Evolutionary conservation across 768 basidiomycete species (phyloP).

Genomic region (Tricholoma sp.): DNA sequence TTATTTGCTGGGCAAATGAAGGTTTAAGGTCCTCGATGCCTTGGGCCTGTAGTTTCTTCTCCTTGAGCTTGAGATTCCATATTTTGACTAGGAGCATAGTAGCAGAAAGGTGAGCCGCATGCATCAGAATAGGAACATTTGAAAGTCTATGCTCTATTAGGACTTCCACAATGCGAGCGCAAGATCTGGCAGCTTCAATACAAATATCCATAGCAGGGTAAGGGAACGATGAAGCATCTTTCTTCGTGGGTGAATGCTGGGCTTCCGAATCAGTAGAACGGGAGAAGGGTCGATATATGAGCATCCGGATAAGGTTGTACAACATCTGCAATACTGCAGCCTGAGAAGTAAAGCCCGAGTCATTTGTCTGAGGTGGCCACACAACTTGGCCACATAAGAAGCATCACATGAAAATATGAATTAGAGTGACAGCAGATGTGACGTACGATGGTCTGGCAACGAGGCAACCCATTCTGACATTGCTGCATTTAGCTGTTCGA

Average conservation of each 20-base stretch:
- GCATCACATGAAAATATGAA: background rate
- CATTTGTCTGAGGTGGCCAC: slow-evolving; percentile 52
- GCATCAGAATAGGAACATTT: slow-evolving; percentile 37
- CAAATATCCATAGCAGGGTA: slow-evolving; percentile 53
- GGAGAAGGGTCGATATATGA: slow-evolving; percentile 69
- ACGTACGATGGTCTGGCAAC: slow-evolving; percentile 63
- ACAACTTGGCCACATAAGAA: slow-evolving; percentile 32
- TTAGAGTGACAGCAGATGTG: background rate
- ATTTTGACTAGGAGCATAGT: slow-evolving; percentile 48
- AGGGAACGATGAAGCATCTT: slow-evolving; percentile 19
- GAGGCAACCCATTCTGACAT: slow-evolving; percentile 69
- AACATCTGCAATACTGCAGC: slow-evolving; percentile 51
- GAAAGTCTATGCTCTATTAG: slow-evolving; percentile 42
- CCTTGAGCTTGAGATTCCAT: slow-evolving; percentile 53
- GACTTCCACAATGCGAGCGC: slow-evolving; percentile 52
- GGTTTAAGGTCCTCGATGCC: slow-evolving; percentile 29
- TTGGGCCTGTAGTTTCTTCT: slow-evolving; percentile 25
- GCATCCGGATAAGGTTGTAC: slow-evolving; percentile 60
- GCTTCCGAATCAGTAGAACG: slow-evolving; percentile 18
- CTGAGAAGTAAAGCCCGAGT: slow-evolving; percentile 47
- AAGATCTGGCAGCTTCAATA: slow-evolving; percentile 55
- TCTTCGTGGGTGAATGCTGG: background rate
- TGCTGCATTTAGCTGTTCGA: slow-evolving; percentile 63
- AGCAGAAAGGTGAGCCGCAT: slow-evolving; percentile 44
- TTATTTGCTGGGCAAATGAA: slow-evolving; percentile 26